These are phyloP conservation scores for Hypomontagnella submonticulosa DNA, from an alignment of 495 filamentous ascomycete species.

Conservation along the genomic window DNA sequence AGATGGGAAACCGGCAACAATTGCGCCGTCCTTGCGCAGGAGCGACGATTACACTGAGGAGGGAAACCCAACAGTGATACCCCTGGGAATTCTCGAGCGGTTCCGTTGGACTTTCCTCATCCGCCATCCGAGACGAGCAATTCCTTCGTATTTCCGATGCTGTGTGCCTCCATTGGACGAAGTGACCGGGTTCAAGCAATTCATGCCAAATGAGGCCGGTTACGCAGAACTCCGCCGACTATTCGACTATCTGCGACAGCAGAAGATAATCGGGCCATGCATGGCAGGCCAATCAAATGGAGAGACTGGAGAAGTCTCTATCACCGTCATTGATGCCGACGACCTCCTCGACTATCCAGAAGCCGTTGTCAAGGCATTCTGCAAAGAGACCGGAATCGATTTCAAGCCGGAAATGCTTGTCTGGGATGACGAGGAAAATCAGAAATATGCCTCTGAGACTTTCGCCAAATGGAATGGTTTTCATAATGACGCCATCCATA, in stretches of 20 bases:
- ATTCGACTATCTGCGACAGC: slow-evolving; percentile 80
- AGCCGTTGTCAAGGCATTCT: slow-evolving; percentile 78
- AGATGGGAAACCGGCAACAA: slow-evolving; percentile 67
- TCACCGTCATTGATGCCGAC: slow-evolving; percentile 95
- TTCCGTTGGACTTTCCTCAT: slow-evolving; percentile 99
- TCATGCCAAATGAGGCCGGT: slow-evolving; percentile 86
- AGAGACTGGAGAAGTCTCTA: slow-evolving; percentile 52
- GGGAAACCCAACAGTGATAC: slow-evolving; percentile 86
- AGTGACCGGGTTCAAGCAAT: slow-evolving; percentile 85
- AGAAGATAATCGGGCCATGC: slow-evolving; percentile 71
- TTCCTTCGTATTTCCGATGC: slow-evolving; percentile 95
- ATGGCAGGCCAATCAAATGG: slow-evolving; percentile 58
- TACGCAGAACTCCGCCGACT: slow-evolving; percentile 85
- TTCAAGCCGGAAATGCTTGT: slow-evolving; percentile 78
- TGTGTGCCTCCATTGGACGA: slow-evolving; percentile 86
- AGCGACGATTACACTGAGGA: slow-evolving; percentile 60
- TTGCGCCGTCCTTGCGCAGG: slow-evolving; percentile 80
- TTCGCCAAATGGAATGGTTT: slow-evolving; percentile 99
- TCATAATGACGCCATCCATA: slow-evolving; percentile 91
- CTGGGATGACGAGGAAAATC: slow-evolving; percentile 80
- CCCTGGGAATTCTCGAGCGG: slow-evolving; percentile 68
- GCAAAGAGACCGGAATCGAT: slow-evolving; percentile 77
- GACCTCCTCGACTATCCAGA: slow-evolving; percentile 87
- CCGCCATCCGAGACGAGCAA: slow-evolving; percentile 85
- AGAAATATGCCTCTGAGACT: slow-evolving; percentile 68